Percentiles rank a stretch among this genome's conserved stretches.
phyloP scores from a whole-genome alignment of 2,329 filamentous ascomycete genomes.

The Chaetomiaceae sp. region DNA sequence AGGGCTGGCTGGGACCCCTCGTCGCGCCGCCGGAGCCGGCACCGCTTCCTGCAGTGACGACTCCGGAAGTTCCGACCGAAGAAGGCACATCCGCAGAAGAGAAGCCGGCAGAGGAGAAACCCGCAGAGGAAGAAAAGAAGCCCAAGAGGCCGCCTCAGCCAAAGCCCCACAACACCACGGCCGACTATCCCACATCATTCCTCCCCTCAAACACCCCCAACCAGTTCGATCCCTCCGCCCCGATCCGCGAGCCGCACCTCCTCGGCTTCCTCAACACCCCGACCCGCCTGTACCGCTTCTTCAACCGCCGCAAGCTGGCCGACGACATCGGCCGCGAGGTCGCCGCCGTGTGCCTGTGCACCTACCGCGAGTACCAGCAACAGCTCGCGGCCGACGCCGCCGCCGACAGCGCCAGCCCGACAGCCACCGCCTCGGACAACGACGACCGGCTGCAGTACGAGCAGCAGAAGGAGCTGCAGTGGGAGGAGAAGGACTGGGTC shows the following conservation, averaged over 20 bases:
- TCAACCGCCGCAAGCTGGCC: slow-evolving; percentile 78
- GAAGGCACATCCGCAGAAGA: slow-evolving; percentile 34
- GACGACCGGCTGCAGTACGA: slow-evolving; percentile 43
- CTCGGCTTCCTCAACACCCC: slow-evolving; percentile 91
- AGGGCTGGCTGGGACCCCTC: slow-evolving; percentile 90
- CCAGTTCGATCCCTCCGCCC: slow-evolving; percentile 66
- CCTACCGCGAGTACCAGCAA: slow-evolving; percentile 47
- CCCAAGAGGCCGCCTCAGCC: slow-evolving; percentile 57
- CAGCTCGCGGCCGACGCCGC: slow-evolving; percentile 36
- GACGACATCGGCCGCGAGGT: slow-evolving; percentile 85
- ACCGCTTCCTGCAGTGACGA: slow-evolving; percentile 25
- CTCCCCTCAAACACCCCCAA: slow-evolving; percentile 63
- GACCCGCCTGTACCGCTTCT: slow-evolving; percentile 77
- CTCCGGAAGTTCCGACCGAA: slow-evolving; percentile 14
- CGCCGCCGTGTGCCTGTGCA: slow-evolving; percentile 72
- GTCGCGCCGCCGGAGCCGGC: slow-evolving; percentile 49
- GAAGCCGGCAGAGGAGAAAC: slow-evolving; percentile 38
- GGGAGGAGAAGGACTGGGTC: slow-evolving; percentile 34
- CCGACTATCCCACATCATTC: slow-evolving; percentile 63
- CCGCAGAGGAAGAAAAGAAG: slow-evolving; percentile 45
- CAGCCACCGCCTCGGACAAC: slow-evolving; percentile 24
- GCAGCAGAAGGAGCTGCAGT: slow-evolving; percentile 57
- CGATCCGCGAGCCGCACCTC: slow-evolving; percentile 79
- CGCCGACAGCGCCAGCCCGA: slow-evolving; percentile 26
- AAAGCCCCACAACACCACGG: slow-evolving; percentile 66